Conservation (phyloP, 2,329 filamentous ascomycete species). For the Aspergillus alliaceus region DNA sequence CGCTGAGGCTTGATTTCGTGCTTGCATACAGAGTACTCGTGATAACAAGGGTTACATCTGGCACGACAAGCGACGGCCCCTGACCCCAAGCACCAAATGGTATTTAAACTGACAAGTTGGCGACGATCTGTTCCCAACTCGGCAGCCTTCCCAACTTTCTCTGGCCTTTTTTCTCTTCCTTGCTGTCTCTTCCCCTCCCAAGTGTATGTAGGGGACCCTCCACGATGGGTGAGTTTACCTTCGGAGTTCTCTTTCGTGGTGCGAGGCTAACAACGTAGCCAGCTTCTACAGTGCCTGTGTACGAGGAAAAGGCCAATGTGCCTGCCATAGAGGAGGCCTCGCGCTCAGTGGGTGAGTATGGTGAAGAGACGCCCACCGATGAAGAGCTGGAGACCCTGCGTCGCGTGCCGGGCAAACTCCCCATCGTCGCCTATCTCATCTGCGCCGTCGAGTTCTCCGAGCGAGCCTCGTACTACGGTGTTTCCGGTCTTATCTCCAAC, state of each 20-base stretch:
- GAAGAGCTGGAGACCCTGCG: neutral
- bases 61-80: neutral
- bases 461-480: neutral
- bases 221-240: neutral
- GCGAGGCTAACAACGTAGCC: neutral
- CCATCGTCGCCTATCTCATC: neutral
- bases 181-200: neutral
- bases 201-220: neutral
- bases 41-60: neutral
- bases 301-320: neutral
- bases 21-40: too few relatives aligned
- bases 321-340: neutral
- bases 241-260: neutral
- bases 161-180: neutral
- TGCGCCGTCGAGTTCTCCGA: neutral
- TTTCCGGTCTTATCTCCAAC: neutral
- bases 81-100: too few relatives aligned
- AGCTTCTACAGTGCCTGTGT: neutral
- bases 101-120: neutral
- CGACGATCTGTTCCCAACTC: neutral
- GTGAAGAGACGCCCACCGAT: neutral
- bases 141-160: neutral
- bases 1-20: too few relatives aligned
- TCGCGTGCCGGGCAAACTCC: neutral
- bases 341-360: neutral